Base-by-base conservation (phyloP, 2,329 filamentous ascomycete genomes). In the Dactylellina drechsleri region DNA sequence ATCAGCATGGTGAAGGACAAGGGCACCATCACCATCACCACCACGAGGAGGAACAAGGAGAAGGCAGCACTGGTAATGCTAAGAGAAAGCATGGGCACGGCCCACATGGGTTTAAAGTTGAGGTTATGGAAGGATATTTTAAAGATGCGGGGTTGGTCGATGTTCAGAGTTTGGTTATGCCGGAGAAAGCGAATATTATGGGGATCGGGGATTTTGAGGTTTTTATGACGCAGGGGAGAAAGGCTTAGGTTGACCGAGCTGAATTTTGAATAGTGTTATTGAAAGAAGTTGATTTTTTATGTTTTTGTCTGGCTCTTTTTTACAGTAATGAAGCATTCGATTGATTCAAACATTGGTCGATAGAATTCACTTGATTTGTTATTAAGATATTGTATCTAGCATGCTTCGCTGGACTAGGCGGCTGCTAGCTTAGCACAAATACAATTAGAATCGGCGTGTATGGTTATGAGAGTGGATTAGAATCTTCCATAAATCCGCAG, bases 181-280 rank as follows among this genome's bases (percentile, higher is more conserved):
- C 57, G 36, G 64, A 68, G 23, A 75, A 68, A 26, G 18, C 62
- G 15, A 23, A 53, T 6, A 65, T 75, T 41, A 49, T 58, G 45
- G 64, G 64, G 7, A 68, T 68, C 26, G 64, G 64, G 15, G 58
- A 45, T 1, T 68, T 62, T 28, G 64, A 68, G 18, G n/a, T 23
- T 40, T 75, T 75, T 50, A 68, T 75, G 45, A 75, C 53, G 45
- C 60, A 54, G 58, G 71, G 43, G 31, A 75, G 40, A 45, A 67
- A 16, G 10, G 59, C n/a, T 8, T 72, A 47, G 60, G 23, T 36
- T 28, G 7, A 7, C 7, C 26, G 31, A 36, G 10, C 31, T 10
- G 6, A 10, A 36, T 36, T 36, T 23, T 23, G 23, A 23, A 23
- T 23, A 23, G 23, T 23, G 23, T 23, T 23, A 4, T 23, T 2